Conservation (phyloP, 495 filamentous ascomycete genomes). For the Lasiosphaeris hirsuta region DNA sequence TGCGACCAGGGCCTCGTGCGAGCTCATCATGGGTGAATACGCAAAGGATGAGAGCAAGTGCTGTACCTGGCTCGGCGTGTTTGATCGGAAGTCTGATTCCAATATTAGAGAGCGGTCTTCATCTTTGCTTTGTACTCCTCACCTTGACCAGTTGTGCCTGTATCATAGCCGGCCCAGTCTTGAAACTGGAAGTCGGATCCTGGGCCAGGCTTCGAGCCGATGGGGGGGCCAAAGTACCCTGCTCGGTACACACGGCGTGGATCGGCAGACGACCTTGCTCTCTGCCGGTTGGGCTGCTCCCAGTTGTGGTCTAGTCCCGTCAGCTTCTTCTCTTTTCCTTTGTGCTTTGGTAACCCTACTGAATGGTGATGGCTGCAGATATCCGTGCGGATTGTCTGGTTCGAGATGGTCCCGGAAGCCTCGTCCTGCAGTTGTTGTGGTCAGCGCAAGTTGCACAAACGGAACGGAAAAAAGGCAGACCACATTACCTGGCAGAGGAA, state of each 20-base stretch:
- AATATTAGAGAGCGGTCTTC: too few relatives aligned
- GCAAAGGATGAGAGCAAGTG: neutral
- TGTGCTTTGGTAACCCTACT: slow-evolving; percentile 10
- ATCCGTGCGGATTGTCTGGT: slow-evolving; percentile 22
- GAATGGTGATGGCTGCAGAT: slow-evolving; percentile 18
- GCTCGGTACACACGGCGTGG: neutral
- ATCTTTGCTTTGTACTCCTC: too few relatives aligned
- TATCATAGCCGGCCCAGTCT: too few relatives aligned
- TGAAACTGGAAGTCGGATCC: neutral
- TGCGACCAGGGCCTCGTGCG: slow-evolving; percentile 20
- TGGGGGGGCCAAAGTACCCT: slow-evolving; percentile 9
- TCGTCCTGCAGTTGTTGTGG: neutral
- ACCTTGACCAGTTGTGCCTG: neutral
- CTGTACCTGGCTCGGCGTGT: neutral
- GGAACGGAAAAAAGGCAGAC: too few relatives aligned
- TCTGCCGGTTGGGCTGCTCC: slow-evolving; percentile 15
- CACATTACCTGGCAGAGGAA: too few relatives aligned
- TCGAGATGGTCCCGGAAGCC: slow-evolving; percentile 7
- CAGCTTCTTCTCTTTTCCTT: neutral
- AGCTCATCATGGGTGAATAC: slow-evolving; percentile 20
- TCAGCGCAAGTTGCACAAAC: too few relatives aligned
- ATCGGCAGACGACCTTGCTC: neutral
- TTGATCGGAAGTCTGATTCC: too few relatives aligned
- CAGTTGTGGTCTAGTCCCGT: slow-evolving; percentile 12
- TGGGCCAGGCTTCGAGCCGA: slow-evolving; percentile 11